Conservation (phyloP, 2,329 filamentous ascomycete genomes). For the Westerdykella aurantiaca region DNA sequence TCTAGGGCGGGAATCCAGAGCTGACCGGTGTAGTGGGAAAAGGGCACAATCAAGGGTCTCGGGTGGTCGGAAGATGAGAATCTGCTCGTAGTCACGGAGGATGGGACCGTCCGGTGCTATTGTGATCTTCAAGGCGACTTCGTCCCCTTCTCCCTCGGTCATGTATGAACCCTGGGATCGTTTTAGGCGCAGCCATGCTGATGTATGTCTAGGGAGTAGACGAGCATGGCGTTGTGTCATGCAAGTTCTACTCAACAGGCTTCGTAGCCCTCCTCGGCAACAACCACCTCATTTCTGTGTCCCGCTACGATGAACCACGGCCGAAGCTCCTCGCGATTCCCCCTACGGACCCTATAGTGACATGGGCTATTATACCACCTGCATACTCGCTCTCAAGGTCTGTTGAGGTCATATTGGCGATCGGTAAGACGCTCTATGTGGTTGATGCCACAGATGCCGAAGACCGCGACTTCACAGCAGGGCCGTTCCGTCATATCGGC, state of each 20-base stretch:
- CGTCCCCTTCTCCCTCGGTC: constrained; percentile 84
- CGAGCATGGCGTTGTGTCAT: constrained; percentile 79
- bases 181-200: not conserved
- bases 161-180: constrained; percentile 43
- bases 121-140: constrained; percentile 93
- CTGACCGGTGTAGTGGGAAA: constrained; percentile 64
- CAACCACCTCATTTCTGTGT: constrained; percentile 80
- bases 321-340: constrained; percentile 73
- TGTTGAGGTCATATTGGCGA: constrained; percentile 84
- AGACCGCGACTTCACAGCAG: constrained; percentile 83
- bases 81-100: constrained; percentile 77
- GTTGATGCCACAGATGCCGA: constrained; percentile 86
- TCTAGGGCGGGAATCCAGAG: constrained; percentile 1
- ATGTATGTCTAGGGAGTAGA: constrained; percentile 60
- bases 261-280: constrained; percentile 88
- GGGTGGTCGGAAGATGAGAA: constrained; percentile 97
- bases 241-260: constrained; percentile 85
- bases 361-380: constrained; percentile 86
- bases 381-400: constrained; percentile 84
- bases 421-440: constrained; percentile 76
- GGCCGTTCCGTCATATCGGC: constrained; percentile 83
- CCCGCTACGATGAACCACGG: constrained; percentile 82
- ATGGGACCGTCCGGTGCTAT: constrained; percentile 86
- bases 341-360: constrained; percentile 72
- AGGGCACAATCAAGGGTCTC: constrained; percentile 76